Conservation (phyloP, 805 yeast species). For the Cyberlindnera nakhonratchasimensis region DNA sequence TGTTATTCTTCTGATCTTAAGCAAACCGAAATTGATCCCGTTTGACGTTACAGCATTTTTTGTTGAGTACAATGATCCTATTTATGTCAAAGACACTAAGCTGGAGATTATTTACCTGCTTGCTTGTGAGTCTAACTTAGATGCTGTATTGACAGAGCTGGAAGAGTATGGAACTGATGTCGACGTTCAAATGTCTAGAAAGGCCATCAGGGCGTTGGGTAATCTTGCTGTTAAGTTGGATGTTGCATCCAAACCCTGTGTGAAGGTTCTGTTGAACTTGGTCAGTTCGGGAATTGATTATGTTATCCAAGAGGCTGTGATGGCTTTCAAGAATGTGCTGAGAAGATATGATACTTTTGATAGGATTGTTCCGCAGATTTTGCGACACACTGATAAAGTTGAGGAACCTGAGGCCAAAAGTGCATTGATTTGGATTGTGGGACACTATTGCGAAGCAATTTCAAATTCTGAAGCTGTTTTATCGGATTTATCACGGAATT, state of each 20-base stretch:
- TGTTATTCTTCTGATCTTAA: constrained; percentile 67
- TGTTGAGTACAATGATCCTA: constrained; percentile 80
- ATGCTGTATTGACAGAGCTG: constrained; percentile 64
- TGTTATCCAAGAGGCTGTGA: constrained; percentile 74
- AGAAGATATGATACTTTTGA: constrained; percentile 69
- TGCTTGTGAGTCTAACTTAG: constrained; percentile 62
- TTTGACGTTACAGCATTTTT: constrained; percentile 79
- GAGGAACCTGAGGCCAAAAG: constrained; percentile 78
- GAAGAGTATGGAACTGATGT: constrained; percentile 86
- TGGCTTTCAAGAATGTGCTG: constrained; percentile 72
- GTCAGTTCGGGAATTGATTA: constrained; percentile 64
- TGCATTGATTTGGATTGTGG: constrained; percentile 80
- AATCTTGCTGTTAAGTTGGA: constrained; percentile 78
- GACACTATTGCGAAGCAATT: constrained; percentile 58
- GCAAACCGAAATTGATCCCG: constrained; percentile 54
- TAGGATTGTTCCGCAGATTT: constrained; percentile 39
- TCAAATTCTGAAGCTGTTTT: constrained; percentile 40
- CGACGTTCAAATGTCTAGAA: constrained; percentile 81
- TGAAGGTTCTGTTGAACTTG: constrained; percentile 55
- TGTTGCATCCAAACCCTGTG: constrained; percentile 58
- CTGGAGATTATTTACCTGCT: constrained; percentile 79
- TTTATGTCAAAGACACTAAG: constrained; percentile 86
- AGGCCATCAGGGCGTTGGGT: constrained; percentile 87
- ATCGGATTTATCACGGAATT: constrained; percentile 41
- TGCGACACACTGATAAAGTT: constrained; percentile 45